Conservation (phyloP, 129 eudicot species). For the sunflower (Helianthus annuus) region DNA sequence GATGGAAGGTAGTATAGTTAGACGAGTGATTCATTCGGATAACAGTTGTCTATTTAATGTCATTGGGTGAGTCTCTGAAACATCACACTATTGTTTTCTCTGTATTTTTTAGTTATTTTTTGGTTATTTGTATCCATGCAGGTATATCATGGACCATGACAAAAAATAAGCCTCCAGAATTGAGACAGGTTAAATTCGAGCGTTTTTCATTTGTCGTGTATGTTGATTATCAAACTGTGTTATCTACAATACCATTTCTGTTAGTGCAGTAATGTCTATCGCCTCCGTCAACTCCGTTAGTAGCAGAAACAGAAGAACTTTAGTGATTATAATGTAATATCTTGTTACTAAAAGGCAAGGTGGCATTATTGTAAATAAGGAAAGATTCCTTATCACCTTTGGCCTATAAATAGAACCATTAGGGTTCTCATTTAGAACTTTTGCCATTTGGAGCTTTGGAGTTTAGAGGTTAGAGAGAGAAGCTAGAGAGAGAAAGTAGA, state of each 20-base stretch:
- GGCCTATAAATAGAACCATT: too few relatives aligned
- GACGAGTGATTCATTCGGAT: conserved; percentile 96
- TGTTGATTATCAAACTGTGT: neutral
- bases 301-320: too few relatives aligned
- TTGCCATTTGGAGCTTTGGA: too few relatives aligned
- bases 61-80: conserved; percentile 61
- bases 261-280: too few relatives aligned
- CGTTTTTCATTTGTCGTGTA: neutral
- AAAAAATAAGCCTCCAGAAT: conserved; percentile 72
- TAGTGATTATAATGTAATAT: too few relatives aligned
- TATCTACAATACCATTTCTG: neutral
- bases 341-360: too few relatives aligned
- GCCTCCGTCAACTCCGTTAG: too few relatives aligned
- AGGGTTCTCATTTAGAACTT: too few relatives aligned
- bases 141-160: conserved; percentile 94
- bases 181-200: conserved; percentile 67
- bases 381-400: too few relatives aligned
- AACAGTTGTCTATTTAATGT: conserved; percentile 97
- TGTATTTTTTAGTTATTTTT: neutral
- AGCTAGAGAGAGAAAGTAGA: too few relatives aligned
- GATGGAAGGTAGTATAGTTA: conserved; percentile 82
- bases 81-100: neutral
- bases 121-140: conserved; percentile 38
- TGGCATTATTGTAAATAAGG: too few relatives aligned
- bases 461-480: too few relatives aligned